Percentiles rank a stretch among this genome's conserved stretches.
Conservation (phyloP, 768 basidiomycete species). For the Kwoniella sp. region DNA sequence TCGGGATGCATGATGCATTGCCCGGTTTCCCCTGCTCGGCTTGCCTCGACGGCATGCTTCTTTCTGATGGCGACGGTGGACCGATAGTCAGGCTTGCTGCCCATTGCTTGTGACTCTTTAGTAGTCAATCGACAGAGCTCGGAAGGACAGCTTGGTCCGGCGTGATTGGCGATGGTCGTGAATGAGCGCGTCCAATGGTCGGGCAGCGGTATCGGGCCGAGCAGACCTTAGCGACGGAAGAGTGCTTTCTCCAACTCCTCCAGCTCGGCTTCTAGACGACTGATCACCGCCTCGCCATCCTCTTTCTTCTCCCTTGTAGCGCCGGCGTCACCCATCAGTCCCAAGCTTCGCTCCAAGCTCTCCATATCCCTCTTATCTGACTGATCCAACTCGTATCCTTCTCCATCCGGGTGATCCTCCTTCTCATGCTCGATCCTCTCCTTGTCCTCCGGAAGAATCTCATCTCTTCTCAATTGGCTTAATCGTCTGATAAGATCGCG, state of each 20-base stretch:
- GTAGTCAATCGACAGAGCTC: too few relatives aligned
- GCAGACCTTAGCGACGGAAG: slow-evolving; percentile 8
- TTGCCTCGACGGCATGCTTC: too few relatives aligned
- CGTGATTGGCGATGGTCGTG: too few relatives aligned
- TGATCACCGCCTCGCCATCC: slow-evolving; percentile 14
- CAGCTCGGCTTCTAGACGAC: slow-evolving; percentile 28
- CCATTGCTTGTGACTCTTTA: too few relatives aligned
- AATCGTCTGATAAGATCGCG: slow-evolving; percentile 65
- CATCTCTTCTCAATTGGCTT: slow-evolving; percentile 65
- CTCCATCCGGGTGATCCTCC: slow-evolving; percentile 46
- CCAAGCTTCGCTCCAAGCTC: slow-evolving; percentile 61
- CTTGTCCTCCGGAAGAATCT: slow-evolving; percentile 72
- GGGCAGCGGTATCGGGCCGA: background rate
- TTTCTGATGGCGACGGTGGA: too few relatives aligned
- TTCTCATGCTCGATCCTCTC: slow-evolving; percentile 76
- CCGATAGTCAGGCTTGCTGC: too few relatives aligned
- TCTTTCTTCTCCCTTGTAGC: background rate
- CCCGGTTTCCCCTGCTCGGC: too few relatives aligned
- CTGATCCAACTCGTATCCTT: slow-evolving; percentile 46
- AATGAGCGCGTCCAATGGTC: too few relatives aligned
- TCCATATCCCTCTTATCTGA: slow-evolving; percentile 56
- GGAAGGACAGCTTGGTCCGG: too few relatives aligned
- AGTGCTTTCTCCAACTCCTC: slow-evolving; percentile 20
- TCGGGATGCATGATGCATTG: too few relatives aligned
- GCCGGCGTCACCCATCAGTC: slow-evolving; percentile 36